Evolutionary conservation across 176 grass and related monocot genomes (phyloP).

Genomic region (Musa schizocarpa): DNA sequence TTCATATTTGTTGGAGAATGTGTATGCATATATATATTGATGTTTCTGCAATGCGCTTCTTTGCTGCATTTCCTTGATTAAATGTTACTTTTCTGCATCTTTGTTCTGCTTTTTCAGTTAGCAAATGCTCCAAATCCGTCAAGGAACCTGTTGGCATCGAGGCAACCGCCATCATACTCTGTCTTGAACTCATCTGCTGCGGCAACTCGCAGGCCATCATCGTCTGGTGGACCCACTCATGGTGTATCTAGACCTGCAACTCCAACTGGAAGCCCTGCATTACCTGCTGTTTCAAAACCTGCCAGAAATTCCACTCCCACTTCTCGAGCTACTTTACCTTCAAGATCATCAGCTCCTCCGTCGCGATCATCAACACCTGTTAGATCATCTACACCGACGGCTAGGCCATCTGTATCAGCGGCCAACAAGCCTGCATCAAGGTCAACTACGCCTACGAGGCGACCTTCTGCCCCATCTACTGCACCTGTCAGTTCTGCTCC

Average conservation of each 20-base stretch:
- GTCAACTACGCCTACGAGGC: conserved; percentile 23
- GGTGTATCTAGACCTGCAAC: conserved; percentile 79
- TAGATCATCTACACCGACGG: conserved; percentile 75
- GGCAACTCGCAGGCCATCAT: conserved; percentile 56
- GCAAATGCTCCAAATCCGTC: conserved; percentile 62
- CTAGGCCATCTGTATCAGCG: conserved; percentile 47
- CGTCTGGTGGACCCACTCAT: conserved; percentile 51
- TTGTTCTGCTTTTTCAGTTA: conserved; percentile 31
- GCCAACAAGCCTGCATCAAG: conserved; percentile 6
- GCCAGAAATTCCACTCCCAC: conserved; percentile 73
- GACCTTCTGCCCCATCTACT: conserved; percentile 30
- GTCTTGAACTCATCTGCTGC: conserved; percentile 44
- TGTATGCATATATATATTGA: background rate
- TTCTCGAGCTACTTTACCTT: conserved; percentile 53
- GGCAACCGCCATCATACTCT: conserved; percentile 47
- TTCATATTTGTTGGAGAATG: background rate
- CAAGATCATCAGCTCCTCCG: conserved; percentile 40
- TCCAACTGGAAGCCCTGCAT: conserved; percentile 54
- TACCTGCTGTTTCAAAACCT: conserved; percentile 40
- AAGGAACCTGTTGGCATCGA: conserved; percentile 44
- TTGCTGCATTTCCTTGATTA: background rate
- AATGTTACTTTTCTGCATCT: background rate
- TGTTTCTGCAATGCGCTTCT: background rate
- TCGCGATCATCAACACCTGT: conserved; percentile 45
- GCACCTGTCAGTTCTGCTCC: conserved; percentile 33